Evolutionary conservation across 768 basidiomycete species (phyloP).

Genomic region (Lyophyllum shimeji): DNA sequence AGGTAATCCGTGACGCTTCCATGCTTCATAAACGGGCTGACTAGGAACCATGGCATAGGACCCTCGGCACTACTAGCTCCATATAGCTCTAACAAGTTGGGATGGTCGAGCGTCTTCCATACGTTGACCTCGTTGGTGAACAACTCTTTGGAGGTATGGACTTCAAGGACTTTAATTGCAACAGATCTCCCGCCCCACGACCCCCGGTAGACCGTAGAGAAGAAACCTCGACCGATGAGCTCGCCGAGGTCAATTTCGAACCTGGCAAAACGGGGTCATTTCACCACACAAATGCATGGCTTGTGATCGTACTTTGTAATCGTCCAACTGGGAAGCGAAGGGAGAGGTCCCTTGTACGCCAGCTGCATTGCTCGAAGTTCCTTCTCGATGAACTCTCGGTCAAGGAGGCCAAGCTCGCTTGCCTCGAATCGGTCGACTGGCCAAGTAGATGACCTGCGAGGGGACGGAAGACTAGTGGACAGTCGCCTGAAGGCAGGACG

Average conservation of each 20-base stretch:
- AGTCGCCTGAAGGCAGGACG: constrained; percentile 2
- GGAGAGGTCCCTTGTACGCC: constrained; percentile 2
- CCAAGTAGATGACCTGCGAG: constrained; percentile 11
- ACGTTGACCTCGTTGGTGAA: constrained; percentile 72
- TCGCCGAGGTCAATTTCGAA: constrained; percentile 73
- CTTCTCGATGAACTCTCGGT: constrained; percentile 6
- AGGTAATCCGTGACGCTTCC: constrained; percentile 63
- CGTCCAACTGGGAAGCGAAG: constrained; percentile 66
- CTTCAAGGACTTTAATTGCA: constrained; percentile 69
- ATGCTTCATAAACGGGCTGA: constrained; percentile 71
- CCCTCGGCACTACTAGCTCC: constrained; percentile 73
- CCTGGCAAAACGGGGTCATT: constrained; percentile 25
- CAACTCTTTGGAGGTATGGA: constrained; percentile 48
- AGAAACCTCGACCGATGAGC: constrained; percentile 70
- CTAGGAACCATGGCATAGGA: constrained; percentile 75
- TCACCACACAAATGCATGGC: neutral
- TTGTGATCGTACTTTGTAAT: constrained; percentile 54
- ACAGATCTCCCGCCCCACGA: constrained; percentile 64
- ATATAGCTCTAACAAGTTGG: constrained; percentile 69
- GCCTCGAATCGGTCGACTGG: constrained; percentile 4
- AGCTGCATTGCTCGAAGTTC: constrained; percentile 5
- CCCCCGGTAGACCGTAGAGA: constrained; percentile 75
- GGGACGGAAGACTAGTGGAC: neutral
- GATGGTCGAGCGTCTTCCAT: constrained; percentile 72
- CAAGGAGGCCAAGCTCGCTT: neutral